These are phyloP conservation scores for Athelia sp. DNA, from an alignment of 1,284 basidiomycete species.

Conservation along the genomic window DNA sequence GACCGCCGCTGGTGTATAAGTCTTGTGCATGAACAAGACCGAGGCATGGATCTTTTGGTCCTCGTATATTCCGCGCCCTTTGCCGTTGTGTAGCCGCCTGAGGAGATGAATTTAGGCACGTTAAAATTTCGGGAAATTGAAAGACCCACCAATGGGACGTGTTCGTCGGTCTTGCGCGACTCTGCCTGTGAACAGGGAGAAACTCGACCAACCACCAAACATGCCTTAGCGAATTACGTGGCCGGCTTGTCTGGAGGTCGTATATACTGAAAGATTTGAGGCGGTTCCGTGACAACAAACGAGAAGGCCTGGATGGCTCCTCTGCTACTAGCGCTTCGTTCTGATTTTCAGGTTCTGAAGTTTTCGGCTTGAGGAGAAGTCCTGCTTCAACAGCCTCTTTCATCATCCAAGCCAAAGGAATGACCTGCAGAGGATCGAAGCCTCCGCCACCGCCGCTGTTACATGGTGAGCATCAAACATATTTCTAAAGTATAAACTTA, in stretches of 20 bases:
- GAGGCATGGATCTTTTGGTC: background rate
- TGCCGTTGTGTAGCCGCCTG: background rate
- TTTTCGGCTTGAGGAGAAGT: background rate
- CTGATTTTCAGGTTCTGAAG: too few relatives aligned
- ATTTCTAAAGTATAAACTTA: background rate
- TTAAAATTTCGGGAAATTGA: too few relatives aligned
- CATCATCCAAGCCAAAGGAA: conserved; percentile 1
- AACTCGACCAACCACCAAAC: background rate
- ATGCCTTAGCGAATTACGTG: background rate
- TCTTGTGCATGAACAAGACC: background rate
- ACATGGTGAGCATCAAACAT: too few relatives aligned
- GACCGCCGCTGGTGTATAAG: too few relatives aligned
- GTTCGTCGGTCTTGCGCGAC: background rate
- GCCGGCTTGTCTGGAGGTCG: background rate
- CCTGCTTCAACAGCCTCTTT: background rate
- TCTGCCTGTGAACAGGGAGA: background rate
- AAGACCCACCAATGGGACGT: too few relatives aligned
- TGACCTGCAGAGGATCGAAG: background rate
- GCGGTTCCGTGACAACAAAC: too few relatives aligned
- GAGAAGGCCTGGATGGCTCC: too few relatives aligned
- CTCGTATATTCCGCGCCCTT: background rate
- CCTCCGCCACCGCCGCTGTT: background rate
- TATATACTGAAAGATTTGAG: background rate
- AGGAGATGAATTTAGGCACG: too few relatives aligned
- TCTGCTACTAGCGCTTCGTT: too few relatives aligned